Evolutionary conservation across 352 stramenopile genomes (phyloP).

Genomic region (Phytophthora quininea): DNA sequence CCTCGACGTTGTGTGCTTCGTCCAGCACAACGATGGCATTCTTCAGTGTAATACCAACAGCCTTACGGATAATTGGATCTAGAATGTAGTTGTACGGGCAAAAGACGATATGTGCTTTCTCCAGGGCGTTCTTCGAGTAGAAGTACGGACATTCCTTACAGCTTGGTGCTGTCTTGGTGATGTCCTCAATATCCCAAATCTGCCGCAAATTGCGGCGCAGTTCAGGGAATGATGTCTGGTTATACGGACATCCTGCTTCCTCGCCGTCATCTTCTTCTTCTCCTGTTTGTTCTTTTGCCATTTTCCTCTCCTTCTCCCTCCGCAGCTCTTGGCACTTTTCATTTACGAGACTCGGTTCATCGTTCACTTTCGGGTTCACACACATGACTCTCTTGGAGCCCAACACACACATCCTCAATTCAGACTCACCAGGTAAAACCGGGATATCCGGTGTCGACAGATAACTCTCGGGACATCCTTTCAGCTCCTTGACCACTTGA

Average conservation of each 20-base stretch:
- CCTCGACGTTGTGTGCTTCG: constrained; percentile 89
- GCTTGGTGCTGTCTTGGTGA: constrained; percentile 59
- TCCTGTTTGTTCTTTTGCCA: not conserved
- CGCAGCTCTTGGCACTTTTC: constrained; percentile 68
- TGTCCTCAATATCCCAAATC: constrained; percentile 85
- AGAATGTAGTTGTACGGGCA: constrained; percentile 90
- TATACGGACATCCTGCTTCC: constrained; percentile 60
- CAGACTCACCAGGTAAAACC: constrained; percentile 34
- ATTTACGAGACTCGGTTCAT: constrained; percentile 51
- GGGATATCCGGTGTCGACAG: constrained; percentile 34
- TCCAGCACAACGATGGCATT: constrained; percentile 85
- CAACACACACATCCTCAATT: constrained; percentile 69
- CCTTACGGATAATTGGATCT: constrained; percentile 69
- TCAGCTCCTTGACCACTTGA: constrained; percentile 80
- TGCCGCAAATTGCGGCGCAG: constrained; percentile 46
- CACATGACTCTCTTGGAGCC: constrained; percentile 78
- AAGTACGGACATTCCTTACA: constrained; percentile 80
- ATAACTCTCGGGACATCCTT: constrained; percentile 67
- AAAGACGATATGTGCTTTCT: constrained; percentile 75
- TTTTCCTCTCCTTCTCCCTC: constrained; percentile 23
- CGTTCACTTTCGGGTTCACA: constrained; percentile 72
- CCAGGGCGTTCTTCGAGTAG: constrained; percentile 54
- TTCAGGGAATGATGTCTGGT: constrained; percentile 41
- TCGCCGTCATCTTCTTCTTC: constrained; percentile 20
- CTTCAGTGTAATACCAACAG: constrained; percentile 66